A percentile compares a stretch with the other conserved stretches of the same genome.
phyloP scores from a whole-genome alignment of 2,329 filamentous ascomycete species.

The Periconia sp. region DNA sequence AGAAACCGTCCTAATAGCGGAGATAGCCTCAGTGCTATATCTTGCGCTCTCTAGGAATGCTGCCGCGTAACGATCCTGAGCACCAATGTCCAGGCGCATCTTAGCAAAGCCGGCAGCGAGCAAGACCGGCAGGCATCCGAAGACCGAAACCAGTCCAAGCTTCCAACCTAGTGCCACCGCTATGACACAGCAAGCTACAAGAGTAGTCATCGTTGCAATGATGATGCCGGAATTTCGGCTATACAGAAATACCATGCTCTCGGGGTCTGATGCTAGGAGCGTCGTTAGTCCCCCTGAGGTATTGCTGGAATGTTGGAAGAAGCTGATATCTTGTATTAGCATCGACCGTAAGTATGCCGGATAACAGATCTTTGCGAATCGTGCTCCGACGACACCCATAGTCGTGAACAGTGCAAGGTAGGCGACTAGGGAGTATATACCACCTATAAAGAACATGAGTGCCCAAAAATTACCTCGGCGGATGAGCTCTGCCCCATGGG shows the following conservation, averaged over 20 bases:
- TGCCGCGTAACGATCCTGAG: slow-evolving; percentile 6
- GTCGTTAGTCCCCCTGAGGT: slow-evolving; percentile 82
- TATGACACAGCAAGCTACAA: slow-evolving; percentile 72
- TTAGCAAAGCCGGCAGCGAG: slow-evolving; percentile 77
- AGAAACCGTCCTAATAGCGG: slow-evolving; percentile 90
- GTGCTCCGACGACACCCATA: not conserved
- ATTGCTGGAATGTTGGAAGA: slow-evolving; percentile 87
- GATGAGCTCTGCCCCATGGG: slow-evolving; percentile 4
- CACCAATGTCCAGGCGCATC: slow-evolving; percentile 13
- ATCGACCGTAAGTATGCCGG: slow-evolving; percentile 68
- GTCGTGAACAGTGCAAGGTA: not conserved
- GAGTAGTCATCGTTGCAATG: slow-evolving; percentile 75
- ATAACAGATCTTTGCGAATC: slow-evolving; percentile 4
- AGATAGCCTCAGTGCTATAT: slow-evolving; percentile 87
- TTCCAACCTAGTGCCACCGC: slow-evolving; percentile 81
- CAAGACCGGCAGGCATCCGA: slow-evolving; percentile 74
- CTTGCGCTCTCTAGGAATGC: too few species aligned
- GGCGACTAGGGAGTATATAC: slow-evolving; percentile 4
- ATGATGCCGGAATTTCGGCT: slow-evolving; percentile 85
- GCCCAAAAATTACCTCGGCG: slow-evolving; percentile 3
- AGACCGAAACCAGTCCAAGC: slow-evolving; percentile 76
- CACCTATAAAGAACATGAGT: slow-evolving; percentile 5
- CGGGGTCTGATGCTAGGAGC: slow-evolving; percentile 74
- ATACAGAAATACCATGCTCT: slow-evolving; percentile 83
- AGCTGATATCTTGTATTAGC: slow-evolving; percentile 86